Evolutionary conservation across 1,139 yeast species (phyloP), one percentile per base, ranked within the genome.

Genomic region (Ogataea hybrid): DNA sequence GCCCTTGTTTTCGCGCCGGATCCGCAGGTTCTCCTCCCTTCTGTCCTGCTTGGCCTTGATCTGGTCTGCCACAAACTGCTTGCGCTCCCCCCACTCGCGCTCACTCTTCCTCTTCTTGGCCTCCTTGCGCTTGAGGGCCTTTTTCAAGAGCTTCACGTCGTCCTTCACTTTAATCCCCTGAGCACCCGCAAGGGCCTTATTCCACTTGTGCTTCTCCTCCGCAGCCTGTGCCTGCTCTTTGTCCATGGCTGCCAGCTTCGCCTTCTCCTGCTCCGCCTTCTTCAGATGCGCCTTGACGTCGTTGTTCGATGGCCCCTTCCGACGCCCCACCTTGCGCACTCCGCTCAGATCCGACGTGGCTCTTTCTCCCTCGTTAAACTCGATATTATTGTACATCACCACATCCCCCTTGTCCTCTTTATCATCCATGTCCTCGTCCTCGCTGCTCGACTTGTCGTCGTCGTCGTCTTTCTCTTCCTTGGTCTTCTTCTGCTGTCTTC

Each of bases 121-220:
- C 56, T 85, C 95, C 59, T 87, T 86, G 55, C 86, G 75, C 68
- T 85, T 89, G 49, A 92, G 66, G 1, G 97, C 87, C 63, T 88
- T 90, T 57, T 82, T 84, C 63, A 94, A 74, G 54, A 92, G 68
- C 59, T 80, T 83, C 61, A 90, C 98, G 62, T 92, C 95, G 62
- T 94, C 97, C 56, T 84, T 85, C 37, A 90, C 69, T 62, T 88
- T 90, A 22, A 79, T 68, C 36, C 98, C 98, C 64, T 89, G 96
- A 3, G 95, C 90, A 58, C 84, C 92, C 25, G 84, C 75, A 69
- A 90, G 71, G 16, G 94, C 87, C 53, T 78, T 75, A 56, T 78
- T 81, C 99, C 99, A 92, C 56, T 82, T 79, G 29, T 80, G 83
- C 57, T 89, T 88, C 50, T 84, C 88, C 45, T 75, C 75, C 27